Conservation (phyloP, 495 filamentous ascomycete genomes). For the Lasiosphaeria ovina region DNA sequence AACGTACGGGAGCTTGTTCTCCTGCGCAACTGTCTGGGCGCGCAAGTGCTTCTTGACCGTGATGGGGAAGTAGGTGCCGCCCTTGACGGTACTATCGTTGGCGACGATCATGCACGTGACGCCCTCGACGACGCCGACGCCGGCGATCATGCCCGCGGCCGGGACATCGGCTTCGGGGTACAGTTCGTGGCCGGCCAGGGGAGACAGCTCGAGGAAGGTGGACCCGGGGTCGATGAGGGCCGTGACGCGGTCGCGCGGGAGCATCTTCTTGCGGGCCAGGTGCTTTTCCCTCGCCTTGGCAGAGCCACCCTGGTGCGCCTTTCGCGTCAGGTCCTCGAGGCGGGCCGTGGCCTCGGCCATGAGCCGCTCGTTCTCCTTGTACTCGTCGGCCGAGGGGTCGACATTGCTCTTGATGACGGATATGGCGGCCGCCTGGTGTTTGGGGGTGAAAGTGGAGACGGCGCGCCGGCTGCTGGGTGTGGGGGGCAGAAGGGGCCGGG, state of each 20-base stretch:
- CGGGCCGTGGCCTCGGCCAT: slow-evolving; percentile 69
- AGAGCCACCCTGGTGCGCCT: slow-evolving; percentile 72
- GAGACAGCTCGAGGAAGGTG: slow-evolving; percentile 86
- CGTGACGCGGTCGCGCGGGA: slow-evolving; percentile 84
- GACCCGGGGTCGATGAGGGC: slow-evolving; percentile 86
- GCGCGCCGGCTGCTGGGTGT: slow-evolving; percentile 27
- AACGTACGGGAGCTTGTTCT: slow-evolving; percentile 68
- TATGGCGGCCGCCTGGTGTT: slow-evolving; percentile 69
- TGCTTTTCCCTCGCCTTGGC: slow-evolving; percentile 89
- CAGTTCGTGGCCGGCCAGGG: slow-evolving; percentile 80
- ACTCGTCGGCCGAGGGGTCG: slow-evolving; percentile 74
- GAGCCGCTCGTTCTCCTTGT: slow-evolving; percentile 73
- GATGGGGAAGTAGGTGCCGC: slow-evolving; percentile 97
- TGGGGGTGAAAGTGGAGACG: slow-evolving; percentile 61
- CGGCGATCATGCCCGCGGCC: slow-evolving; percentile 89
- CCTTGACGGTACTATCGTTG: slow-evolving; percentile 97
- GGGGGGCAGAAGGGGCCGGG: slow-evolving; percentile 6
- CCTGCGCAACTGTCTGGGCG: slow-evolving; percentile 84
- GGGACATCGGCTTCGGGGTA: slow-evolving; percentile 68
- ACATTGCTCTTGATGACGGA: slow-evolving; percentile 74
- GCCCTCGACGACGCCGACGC: slow-evolving; percentile 85
- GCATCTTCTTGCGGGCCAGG: slow-evolving; percentile 85
- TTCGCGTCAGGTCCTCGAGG: slow-evolving; percentile 66
- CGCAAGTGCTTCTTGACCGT: slow-evolving; percentile 97
- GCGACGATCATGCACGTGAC: slow-evolving; percentile 93